Base-by-base conservation (phyloP, 768 basidiomycete species). In the Cubamyces sp. region DNA sequence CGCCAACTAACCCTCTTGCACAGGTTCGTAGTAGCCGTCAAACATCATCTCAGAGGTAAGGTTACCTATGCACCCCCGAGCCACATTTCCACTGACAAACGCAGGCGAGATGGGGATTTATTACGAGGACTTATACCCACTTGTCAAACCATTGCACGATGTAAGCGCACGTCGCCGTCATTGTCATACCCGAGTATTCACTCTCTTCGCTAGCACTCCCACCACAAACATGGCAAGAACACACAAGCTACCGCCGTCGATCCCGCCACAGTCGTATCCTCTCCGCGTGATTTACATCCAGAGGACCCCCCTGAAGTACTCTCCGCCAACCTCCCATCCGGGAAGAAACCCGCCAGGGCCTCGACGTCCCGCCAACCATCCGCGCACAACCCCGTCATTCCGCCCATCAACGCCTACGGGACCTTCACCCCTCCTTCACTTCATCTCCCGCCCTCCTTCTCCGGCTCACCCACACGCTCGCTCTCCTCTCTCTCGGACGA, bases 11-110 rank as follows among this genome's bases (percentile, higher is more conserved):
- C 21, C 23, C 23, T 39, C n/a, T 11, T 14, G 5, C 60, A 21
- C 19, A 86, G 86, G 3, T 87, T 84, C 62, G 74, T 80, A 4
- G 77, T 87, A 15, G 78, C 86, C 0, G 63, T 86, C 14, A 88
- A 88, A 68, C 87, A 88, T 69, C 85, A 87, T 65, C 73, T 87
- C 25, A 77, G 86, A 72, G 82, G 83, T 80, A 61, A 9, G 65
- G 5, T 23, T 4, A 28, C 28, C 5, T 18, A 7, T 11, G 0
- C 56, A 16, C 34, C 14, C 16, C 19, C 53, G 19, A 41, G 6
- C 19, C 21, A 42, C 25, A 14, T 57, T 3, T 53, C 30, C 15
- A 57, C 55, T 46, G 25, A 41, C 19, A 14, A 15, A 56, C 42
- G 4, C 59, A 83, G 83, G 84, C 1, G 87, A 87, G 71, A 72